Base-by-base conservation (phyloP, 2,329 filamentous ascomycete genomes). In the Alternaria sp. region DNA sequence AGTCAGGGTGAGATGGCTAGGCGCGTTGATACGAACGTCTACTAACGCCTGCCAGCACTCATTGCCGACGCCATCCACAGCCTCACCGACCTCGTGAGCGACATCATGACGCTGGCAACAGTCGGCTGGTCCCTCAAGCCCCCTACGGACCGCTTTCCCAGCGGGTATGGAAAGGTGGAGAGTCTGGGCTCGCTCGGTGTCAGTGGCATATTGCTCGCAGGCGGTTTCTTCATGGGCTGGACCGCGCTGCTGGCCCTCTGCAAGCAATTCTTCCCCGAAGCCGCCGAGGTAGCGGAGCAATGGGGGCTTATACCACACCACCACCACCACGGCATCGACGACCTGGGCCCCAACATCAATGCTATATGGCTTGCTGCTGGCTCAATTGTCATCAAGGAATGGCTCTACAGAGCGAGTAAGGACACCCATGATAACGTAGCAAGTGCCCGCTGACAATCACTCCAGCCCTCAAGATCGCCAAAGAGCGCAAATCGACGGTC, bases 131-230 rank as follows among this genome's bases (percentile, higher is more conserved):
- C 94, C 63, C 83, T 98, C 64, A 93, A 91, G 73, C 90, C 93
- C 6, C 93, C 96, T 0, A 93, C 92, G 11, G 87, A 91, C 58
- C 87, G 87, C 44, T 99, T 97, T 77, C 96, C 96, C 3, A 89
- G 90, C 73, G 96, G 96, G 2, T 99, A 97, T 77, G 96, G 96
- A 77, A 99, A 99, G 83, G 88, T 99, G n/a, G 96, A 99, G 84
- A 97, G 93, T 74, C 83, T 99, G 76, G 96, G 96, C 19, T 96
- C 93, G 21, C 83, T 99, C 62, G 96, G 95, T 15, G 96, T 99
- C 32, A 97, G 94, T 71, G 90, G 93, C 67, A 91, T 99, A 82
- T 85, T 99, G 72, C 87, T 99, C 3, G 89, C 90, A 51, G 96
- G 96, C 66, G 96, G 96, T 54, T 83, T 97, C 66, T 93, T 96